These are phyloP conservation scores for Backusella macrospora DNA, from an alignment of 192 early-diverging fungal species.

Conservation along the genomic window DNA sequence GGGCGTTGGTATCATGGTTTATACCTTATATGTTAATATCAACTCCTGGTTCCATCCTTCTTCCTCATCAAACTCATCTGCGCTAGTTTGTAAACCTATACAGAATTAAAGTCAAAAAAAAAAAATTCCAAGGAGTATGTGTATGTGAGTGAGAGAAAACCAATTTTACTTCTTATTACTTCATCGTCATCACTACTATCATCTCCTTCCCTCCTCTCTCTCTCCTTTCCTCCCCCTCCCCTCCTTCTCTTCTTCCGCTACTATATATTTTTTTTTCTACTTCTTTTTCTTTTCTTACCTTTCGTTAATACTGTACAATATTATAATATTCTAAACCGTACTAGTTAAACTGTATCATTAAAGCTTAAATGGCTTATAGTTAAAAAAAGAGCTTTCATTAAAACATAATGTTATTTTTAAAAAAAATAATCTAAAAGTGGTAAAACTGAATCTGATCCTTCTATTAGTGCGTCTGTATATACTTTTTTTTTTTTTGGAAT, in stretches of 20 bases:
- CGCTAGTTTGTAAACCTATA: background rate
- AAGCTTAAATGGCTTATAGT: background rate
- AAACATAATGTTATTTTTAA: background rate
- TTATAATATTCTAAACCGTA: background rate
- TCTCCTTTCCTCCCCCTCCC: background rate
- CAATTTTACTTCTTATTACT: background rate
- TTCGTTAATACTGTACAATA: conserved; percentile 10
- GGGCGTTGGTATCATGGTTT: conserved; percentile 68
- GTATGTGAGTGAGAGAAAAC: background rate
- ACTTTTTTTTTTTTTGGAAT: background rate
- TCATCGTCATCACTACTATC: background rate
- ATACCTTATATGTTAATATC: conserved; percentile 82
- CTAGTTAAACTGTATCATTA: background rate
- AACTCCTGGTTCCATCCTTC: conserved; percentile 31
- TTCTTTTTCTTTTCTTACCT: background rate
- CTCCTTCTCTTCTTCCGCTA: background rate
- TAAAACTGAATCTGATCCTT: background rate
- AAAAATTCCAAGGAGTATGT: conserved; percentile 1
- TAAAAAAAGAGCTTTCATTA: too few species aligned
- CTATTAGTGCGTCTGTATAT: too few species aligned
- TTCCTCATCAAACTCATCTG: background rate
- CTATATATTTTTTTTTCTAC: background rate
- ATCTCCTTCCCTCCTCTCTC: background rate
- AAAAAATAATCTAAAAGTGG: background rate
- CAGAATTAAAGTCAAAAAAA: background rate